Evolutionary conservation across 2,329 filamentous ascomycete genomes (phyloP).

Genomic region (Sporothrix dimorphospora): DNA sequence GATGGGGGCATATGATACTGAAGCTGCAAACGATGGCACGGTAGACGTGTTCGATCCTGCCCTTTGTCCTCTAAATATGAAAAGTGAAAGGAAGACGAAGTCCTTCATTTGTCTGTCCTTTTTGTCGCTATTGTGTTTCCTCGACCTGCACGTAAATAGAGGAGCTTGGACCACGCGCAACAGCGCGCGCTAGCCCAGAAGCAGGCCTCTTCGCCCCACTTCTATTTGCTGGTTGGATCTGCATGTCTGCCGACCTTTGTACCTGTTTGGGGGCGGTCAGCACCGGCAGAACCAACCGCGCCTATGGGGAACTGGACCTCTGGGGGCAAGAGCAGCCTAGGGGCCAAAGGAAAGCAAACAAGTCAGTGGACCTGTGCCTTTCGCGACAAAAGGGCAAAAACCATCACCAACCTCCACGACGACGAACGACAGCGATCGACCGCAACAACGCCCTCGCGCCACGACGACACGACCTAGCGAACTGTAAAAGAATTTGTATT

Average conservation of each 20-base stretch:
- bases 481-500: background rate
- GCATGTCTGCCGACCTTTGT: background rate
- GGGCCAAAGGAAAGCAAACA: background rate
- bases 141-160: background rate
- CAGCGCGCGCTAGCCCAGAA: slow-evolving; percentile 12
- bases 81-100: background rate
- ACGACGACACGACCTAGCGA: background rate
- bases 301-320: slow-evolving; percentile 4
- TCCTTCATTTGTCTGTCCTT: background rate
- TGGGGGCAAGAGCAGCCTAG: too few species aligned
- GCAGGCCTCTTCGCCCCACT: background rate
- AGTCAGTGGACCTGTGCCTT: background rate
- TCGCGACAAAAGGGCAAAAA: slow-evolving; percentile 3
- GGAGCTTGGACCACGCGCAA: slow-evolving; percentile 7
- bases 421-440: background rate
- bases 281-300: slow-evolving; percentile 28
- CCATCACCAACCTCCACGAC: slow-evolving; percentile 11
- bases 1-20: too few species aligned
- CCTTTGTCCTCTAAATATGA: background rate
- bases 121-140: background rate
- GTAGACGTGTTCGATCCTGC: background rate
- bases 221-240: background rate
- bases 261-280: slow-evolving; percentile 26
- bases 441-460: background rate
- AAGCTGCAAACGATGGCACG: background rate